phyloP scores from a whole-genome alignment of 768 basidiomycete species.

The Serpula lacrymans region DNA sequence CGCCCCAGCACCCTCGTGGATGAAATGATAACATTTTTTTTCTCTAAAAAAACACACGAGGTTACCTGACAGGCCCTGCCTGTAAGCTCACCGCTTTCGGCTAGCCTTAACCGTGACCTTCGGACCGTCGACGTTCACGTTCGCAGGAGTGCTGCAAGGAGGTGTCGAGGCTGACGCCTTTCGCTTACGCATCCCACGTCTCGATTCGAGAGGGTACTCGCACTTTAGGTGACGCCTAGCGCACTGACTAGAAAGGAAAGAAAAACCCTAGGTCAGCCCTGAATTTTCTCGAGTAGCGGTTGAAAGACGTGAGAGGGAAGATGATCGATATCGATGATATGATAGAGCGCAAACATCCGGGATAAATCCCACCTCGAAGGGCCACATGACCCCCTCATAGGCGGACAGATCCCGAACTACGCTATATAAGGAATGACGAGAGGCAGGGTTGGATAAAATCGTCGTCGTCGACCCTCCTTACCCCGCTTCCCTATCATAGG shows the following conservation, averaged over 20 bases:
- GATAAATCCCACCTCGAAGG: too few relatives aligned
- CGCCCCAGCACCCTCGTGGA: too few relatives aligned
- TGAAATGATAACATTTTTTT: too few relatives aligned
- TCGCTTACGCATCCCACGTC: slow-evolving; percentile 60
- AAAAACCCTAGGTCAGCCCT: slow-evolving; percentile 12
- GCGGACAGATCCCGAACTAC: slow-evolving; percentile 5
- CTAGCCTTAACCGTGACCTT: slow-evolving; percentile 20
- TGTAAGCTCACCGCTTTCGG: slow-evolving; percentile 27
- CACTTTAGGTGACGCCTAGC: slow-evolving; percentile 65
- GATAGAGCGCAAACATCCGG: too few relatives aligned
- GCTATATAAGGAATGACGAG: slow-evolving; percentile 6
- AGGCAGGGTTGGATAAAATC: too few relatives aligned
- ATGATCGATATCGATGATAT: too few relatives aligned
- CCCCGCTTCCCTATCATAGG: not conserved
- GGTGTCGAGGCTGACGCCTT: slow-evolving; percentile 28
- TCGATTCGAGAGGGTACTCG: slow-evolving; percentile 68
- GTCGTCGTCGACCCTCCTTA: not conserved
- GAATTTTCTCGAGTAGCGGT: too few relatives aligned
- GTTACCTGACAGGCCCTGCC: too few relatives aligned
- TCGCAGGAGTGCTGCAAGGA: slow-evolving; percentile 7
- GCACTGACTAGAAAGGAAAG: slow-evolving; percentile 55
- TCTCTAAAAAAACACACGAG: too few relatives aligned
- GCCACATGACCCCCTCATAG: too few relatives aligned
- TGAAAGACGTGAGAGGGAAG: too few relatives aligned
- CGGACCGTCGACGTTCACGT: slow-evolving; percentile 20